Evolutionary conservation across 768 basidiomycete genomes (phyloP).

Genomic region (Chalciporus sphaerocephalus): DNA sequence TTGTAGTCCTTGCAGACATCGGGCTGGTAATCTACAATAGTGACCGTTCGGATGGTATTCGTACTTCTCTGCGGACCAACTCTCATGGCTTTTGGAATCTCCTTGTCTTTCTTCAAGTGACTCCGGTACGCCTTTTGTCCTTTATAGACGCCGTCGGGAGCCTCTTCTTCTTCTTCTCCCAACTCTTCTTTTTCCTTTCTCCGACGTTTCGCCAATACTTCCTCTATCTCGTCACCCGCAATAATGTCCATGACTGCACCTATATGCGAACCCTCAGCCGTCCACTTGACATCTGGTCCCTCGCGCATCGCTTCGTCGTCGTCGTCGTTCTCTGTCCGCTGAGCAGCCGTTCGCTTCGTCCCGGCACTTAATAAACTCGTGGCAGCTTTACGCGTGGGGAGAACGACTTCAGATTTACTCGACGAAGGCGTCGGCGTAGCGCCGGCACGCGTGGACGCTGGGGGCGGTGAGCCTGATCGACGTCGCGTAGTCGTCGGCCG

Average conservation of each 20-base stretch:
- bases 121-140: constrained; percentile 79
- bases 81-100: constrained; percentile 84
- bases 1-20: constrained; percentile 99
- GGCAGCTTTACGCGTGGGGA: constrained; percentile 65
- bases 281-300: constrained; percentile 72
- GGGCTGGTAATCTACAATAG: constrained; percentile 95
- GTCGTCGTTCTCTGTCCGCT: constrained; percentile 46
- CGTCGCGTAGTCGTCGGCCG: constrained; percentile 74
- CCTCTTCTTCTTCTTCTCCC: constrained; percentile 51
- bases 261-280: constrained; percentile 68
- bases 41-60: constrained; percentile 88
- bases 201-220: constrained; percentile 65
- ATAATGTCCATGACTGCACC: constrained; percentile 71
- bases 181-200: constrained; percentile 50
- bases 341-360: constrained; percentile 56
- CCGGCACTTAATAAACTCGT: constrained; percentile 76
- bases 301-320: constrained; percentile 42
- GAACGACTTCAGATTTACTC: constrained; percentile 67
- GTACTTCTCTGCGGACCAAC: constrained; percentile 72
- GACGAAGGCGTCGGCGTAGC: constrained; percentile 25
- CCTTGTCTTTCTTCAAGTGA: constrained; percentile 77
- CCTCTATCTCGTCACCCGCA: constrained; percentile 78
- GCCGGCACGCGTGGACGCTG: constrained; percentile 20
- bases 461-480: constrained; percentile 56
- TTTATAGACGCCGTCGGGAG: constrained; percentile 77